Evolutionary conservation across 371 early-diverging fungal species (phyloP).

Genomic region (Caulochytrium protostelioides): DNA sequence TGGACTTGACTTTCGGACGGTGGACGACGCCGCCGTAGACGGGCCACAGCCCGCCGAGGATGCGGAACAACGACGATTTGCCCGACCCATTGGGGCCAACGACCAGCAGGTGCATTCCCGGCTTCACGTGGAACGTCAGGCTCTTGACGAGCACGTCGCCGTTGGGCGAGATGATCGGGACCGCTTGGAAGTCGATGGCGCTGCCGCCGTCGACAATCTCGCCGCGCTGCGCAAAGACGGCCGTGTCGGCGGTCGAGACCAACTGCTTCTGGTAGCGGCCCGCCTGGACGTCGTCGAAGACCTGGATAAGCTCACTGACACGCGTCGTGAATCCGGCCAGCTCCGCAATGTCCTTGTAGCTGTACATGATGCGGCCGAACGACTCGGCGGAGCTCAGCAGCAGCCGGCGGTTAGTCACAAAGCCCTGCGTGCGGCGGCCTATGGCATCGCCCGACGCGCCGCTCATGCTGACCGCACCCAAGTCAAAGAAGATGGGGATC

Average conservation of each 20-base stretch:
- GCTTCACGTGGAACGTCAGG: slow-evolving; percentile 55
- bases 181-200: slow-evolving; percentile 61
- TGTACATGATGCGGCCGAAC: slow-evolving; percentile 37
- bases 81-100: slow-evolving; percentile 83
- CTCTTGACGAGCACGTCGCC: slow-evolving; percentile 73
- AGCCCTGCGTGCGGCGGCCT: slow-evolving; percentile 51
- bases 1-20: slow-evolving; percentile 43
- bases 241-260: slow-evolving; percentile 14
- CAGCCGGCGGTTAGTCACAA: slow-evolving; percentile 71
- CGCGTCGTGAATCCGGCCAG: slow-evolving; percentile 66
- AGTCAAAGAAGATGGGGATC: slow-evolving; percentile 53
- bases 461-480: slow-evolving; percentile 7
- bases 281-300: slow-evolving; percentile 19
- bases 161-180: slow-evolving; percentile 80
- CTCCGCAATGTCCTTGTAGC: slow-evolving; percentile 64
- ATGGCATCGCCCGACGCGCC: slow-evolving; percentile 4
- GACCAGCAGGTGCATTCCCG: slow-evolving; percentile 40
- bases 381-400: slow-evolving; percentile 22
- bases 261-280: slow-evolving; percentile 19
- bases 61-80: slow-evolving; percentile 75
- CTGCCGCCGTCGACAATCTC: slow-evolving; percentile 13
- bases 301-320: slow-evolving; percentile 44
- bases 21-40: slow-evolving; percentile 46
- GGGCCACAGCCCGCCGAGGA: slow-evolving; percentile 62
- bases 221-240: slow-evolving; percentile 9